Base-by-base conservation (phyloP, 2,329 filamentous ascomycete species). In the Xylaria sp. region DNA sequence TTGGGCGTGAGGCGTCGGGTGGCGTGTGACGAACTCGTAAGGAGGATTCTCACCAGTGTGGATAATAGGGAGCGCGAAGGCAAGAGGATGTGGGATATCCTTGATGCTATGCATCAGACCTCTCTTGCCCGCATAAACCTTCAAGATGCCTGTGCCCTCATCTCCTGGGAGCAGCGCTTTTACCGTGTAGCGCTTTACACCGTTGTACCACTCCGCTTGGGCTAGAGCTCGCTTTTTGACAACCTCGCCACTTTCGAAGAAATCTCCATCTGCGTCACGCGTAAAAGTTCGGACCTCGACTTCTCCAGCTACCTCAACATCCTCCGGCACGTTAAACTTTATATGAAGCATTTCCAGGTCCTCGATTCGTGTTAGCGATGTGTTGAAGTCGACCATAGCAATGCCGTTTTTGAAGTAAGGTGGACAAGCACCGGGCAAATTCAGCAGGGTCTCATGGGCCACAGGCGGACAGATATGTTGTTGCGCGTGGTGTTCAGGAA, bases 31-130 rank as follows among this genome's bases (percentile, higher is more conserved):
- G 80, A 98, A 99, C 68, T 97, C 94, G 80, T 97, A 99, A 0
- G 93, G 89, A 2, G 96, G 96, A 78, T 99, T 99, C 75, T 95
- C 92, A 68, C 96, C 96, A 0, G 90, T 91, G 80, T 99, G 96
- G 46, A 94, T 88, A 61, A 99, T 90, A 0, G 96, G 95, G n/a
- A 99, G 82, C 3, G 94, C 90, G 72, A 98, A 91, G 0, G 95
- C 94, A 63, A 99, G 83, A 2, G 94, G 91, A 78, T 99, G 95
- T 8, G 96, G 94, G 64, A 98, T 98, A 78, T 98, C 93, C 80
- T 96, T 96, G 84, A 96, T 95, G 72, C 93, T 97, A 82, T 98
- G 96, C 94, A 98, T 98, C 64, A 99, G 86, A 0, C 97, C 97
- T 71, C 94, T 90, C 80, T 94, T 96, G 69, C 97, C 96, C 13